Evolutionary conservation across 805 yeast genomes (phyloP).

Genomic region (Spathaspora hagerdaliae): DNA sequence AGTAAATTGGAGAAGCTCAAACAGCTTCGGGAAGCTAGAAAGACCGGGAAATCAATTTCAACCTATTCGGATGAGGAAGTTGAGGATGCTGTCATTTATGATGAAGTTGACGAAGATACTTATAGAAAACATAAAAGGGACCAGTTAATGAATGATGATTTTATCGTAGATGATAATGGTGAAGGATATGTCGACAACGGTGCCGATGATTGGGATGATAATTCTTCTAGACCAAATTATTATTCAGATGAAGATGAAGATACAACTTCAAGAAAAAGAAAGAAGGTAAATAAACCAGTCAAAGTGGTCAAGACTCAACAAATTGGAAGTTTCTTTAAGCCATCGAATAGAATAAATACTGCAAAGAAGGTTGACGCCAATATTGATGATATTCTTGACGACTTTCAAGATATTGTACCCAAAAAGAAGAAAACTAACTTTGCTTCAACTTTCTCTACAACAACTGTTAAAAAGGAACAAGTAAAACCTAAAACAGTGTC

Average conservation of each 20-base stretch:
- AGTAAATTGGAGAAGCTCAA: conserved; percentile 46
- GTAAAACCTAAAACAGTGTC: conserved; percentile 14
- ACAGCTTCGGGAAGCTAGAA: conserved; percentile 60
- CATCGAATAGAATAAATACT: conserved; percentile 24
- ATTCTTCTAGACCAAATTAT: conserved; percentile 42
- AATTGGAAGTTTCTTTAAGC: conserved; percentile 51
- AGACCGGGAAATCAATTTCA: conserved; percentile 47
- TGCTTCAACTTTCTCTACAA: neutral
- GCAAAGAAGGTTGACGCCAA: conserved; percentile 44
- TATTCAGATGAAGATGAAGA: conserved; percentile 49
- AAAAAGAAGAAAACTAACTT: conserved; percentile 11
- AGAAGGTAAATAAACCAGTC: conserved; percentile 28
- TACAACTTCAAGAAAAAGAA: conserved; percentile 15
- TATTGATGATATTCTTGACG: conserved; percentile 66
- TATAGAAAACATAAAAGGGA: conserved; percentile 74
- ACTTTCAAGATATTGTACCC: conserved; percentile 29
- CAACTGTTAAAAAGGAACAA: conserved; percentile 13
- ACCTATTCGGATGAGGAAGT: conserved; percentile 21
- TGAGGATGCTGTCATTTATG: conserved; percentile 63
- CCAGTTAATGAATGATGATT: conserved; percentile 82
- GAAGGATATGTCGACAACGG: conserved; percentile 94
- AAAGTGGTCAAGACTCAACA: conserved; percentile 42
- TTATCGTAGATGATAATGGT: conserved; percentile 91
- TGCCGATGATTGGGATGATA: conserved; percentile 78
- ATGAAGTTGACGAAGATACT: conserved; percentile 79